These are phyloP conservation scores for Colletotrichum echinochloae DNA, from an alignment of 2,329 filamentous ascomycete genomes.

Conservation along the genomic window DNA sequence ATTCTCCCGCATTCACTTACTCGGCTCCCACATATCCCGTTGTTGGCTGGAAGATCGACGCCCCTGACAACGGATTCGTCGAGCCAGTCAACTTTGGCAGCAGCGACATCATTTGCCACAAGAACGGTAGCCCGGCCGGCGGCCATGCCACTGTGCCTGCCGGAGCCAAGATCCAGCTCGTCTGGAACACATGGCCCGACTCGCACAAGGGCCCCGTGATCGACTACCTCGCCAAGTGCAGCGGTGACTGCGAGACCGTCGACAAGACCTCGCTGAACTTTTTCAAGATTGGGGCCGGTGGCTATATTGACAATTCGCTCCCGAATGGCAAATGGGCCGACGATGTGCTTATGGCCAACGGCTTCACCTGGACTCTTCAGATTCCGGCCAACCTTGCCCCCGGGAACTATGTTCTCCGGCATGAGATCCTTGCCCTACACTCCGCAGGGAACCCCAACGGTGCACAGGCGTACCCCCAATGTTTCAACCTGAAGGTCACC, in stretches of 20 bases:
- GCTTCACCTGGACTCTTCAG: constrained; percentile 59
- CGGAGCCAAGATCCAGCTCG: constrained; percentile 67
- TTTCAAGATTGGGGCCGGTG: constrained; percentile 69
- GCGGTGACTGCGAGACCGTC: constrained; percentile 62
- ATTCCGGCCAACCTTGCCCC: constrained; percentile 60
- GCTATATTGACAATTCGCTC: constrained; percentile 58
- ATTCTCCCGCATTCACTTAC: constrained; percentile 52
- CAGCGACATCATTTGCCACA: constrained; percentile 62
- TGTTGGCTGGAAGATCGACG: constrained; percentile 49
- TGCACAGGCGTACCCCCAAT: constrained; percentile 65
- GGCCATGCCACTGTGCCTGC: constrained; percentile 63
- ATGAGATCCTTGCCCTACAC: constrained; percentile 69
- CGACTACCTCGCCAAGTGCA: constrained; percentile 69
- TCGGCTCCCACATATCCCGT: constrained; percentile 43
- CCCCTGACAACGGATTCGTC: constrained; percentile 59
- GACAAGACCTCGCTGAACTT: constrained; percentile 65
- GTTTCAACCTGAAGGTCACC: constrained; percentile 61
- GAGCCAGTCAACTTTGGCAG: constrained; percentile 55
- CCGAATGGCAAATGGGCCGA: constrained; percentile 66
- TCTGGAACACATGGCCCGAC: constrained; percentile 75
- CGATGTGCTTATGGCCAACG: constrained; percentile 63
- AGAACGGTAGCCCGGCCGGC: constrained; percentile 54
- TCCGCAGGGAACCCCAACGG: constrained; percentile 55
- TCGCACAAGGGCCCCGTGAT: constrained; percentile 72
- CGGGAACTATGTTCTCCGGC: constrained; percentile 66